Evolutionary conservation across 192 early-diverging fungal genomes (phyloP).

Genomic region (Gaertneriomyces sp.): DNA sequence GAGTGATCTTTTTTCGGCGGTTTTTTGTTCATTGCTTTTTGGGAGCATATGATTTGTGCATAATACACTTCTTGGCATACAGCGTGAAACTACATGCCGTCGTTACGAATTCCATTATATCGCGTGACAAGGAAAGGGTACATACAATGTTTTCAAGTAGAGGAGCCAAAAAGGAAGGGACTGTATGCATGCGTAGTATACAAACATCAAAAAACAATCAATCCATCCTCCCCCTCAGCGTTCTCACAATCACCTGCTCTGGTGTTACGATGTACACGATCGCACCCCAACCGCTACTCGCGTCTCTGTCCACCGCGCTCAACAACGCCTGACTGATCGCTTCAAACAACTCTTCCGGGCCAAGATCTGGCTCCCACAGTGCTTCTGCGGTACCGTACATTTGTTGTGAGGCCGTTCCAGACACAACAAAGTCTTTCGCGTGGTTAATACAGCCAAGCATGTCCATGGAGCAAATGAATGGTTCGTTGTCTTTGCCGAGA

Average conservation of each 20-base stretch:
- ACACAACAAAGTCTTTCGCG: conserved; percentile 92
- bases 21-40: too few species aligned
- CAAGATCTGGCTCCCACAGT: conserved; percentile 95
- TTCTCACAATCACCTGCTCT: conserved; percentile 79
- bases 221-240: conserved; percentile 69
- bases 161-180: too few species aligned
- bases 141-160: too few species aligned
- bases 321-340: conserved; percentile 92
- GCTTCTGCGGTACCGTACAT: conserved; percentile 96
- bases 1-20: too few species aligned
- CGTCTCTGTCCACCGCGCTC: conserved; percentile 93
- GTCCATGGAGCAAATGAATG: conserved; percentile 93
- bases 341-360: conserved; percentile 96
- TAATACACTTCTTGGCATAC: too few species aligned
- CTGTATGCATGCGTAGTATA: too few species aligned
- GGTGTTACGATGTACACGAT: conserved; percentile 91
- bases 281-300: conserved; percentile 93
- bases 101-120: too few species aligned
- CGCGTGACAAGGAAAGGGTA: too few species aligned
- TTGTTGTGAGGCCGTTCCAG: conserved; percentile 79
- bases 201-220: too few species aligned
- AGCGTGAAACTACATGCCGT: too few species aligned
- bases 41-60: too few species aligned
- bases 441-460: conserved; percentile 92
- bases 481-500: conserved; percentile 80